Conservation (phyloP, 208 protist species). For the Leishmania lainsoni region DNA sequence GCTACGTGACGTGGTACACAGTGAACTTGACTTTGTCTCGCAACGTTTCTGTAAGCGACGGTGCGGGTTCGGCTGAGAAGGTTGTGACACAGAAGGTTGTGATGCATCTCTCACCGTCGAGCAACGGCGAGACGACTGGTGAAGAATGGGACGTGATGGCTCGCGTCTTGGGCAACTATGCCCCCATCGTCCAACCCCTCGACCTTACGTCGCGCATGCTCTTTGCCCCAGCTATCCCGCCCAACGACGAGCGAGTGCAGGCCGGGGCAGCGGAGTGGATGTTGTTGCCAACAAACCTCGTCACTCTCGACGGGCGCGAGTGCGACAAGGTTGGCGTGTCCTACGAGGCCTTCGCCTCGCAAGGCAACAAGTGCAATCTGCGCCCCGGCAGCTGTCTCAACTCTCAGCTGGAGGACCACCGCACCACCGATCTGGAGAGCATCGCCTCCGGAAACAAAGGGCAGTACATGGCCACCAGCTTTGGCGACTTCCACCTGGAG, state of each 20-base stretch:
- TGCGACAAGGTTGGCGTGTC: slow-evolving; percentile 92
- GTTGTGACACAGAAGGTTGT: slow-evolving; percentile 13
- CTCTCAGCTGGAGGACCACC: slow-evolving; percentile 84
- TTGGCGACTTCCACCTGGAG: slow-evolving; percentile 56
- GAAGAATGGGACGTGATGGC: slow-evolving; percentile 48
- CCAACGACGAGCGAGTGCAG: slow-evolving; percentile 40
- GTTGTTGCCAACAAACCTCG: slow-evolving; percentile 58
- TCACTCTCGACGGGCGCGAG: slow-evolving; percentile 70
- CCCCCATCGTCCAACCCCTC: slow-evolving; percentile 49
- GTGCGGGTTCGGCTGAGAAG: neutral
- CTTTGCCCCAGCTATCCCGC: slow-evolving; percentile 59
- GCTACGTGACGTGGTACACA: slow-evolving; percentile 57
- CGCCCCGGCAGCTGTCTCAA: slow-evolving; percentile 71
- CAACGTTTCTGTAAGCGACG: slow-evolving; percentile 18
- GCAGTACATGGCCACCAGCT: slow-evolving; percentile 65
- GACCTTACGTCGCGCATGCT: slow-evolving; percentile 72
- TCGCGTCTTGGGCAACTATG: slow-evolving; percentile 78
- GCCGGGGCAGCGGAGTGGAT: slow-evolving; percentile 77
- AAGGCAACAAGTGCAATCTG: slow-evolving; percentile 71
- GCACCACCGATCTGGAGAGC: slow-evolving; percentile 42
- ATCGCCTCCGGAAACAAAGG: slow-evolving; percentile 43
- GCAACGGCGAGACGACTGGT: slow-evolving; percentile 32
- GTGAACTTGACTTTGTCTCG: slow-evolving; percentile 56
- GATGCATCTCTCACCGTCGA: slow-evolving; percentile 58
- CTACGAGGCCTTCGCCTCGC: slow-evolving; percentile 82